phyloP scores from a whole-genome alignment of 768 basidiomycete genomes.

The Leucocoprinus leucothites region DNA sequence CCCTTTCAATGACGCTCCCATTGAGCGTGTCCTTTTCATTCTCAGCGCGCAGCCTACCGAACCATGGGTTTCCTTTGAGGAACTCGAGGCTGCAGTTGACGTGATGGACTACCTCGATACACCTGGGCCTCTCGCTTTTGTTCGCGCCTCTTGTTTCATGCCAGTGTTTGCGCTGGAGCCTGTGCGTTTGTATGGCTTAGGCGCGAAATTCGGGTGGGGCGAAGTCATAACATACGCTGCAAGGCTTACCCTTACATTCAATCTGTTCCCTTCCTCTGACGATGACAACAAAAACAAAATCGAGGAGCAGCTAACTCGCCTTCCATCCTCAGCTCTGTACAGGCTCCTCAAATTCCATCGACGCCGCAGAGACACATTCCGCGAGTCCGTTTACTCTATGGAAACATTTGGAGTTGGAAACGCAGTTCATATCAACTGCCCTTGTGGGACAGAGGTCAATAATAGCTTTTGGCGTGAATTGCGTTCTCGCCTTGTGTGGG shows the following conservation, averaged over 20 bases:
- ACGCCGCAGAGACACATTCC: background rate
- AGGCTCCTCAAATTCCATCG: background rate
- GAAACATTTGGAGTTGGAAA: too few relatives aligned
- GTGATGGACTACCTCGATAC: conserved; percentile 47
- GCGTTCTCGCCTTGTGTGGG: background rate
- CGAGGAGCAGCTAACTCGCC: background rate
- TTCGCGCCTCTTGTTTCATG: conserved; percentile 39
- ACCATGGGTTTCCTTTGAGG: conserved; percentile 36
- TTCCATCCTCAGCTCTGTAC: background rate
- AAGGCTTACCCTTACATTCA: background rate
- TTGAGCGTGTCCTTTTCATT: conserved; percentile 30
- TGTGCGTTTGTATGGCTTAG: conserved; percentile 43
- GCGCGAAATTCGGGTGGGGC: conserved; percentile 38
- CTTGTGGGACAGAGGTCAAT: too few relatives aligned
- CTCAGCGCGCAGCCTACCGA: conserved; percentile 38
- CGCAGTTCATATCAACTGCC: too few relatives aligned
- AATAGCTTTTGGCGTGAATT: background rate
- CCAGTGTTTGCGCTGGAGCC: conserved; percentile 41
- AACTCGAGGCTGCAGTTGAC: conserved; percentile 33
- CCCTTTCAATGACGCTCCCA: background rate
- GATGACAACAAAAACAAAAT: background rate
- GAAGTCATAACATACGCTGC: conserved; percentile 26
- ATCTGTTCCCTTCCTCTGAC: background rate
- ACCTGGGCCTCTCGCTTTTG: conserved; percentile 38
- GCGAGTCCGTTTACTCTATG: too few relatives aligned